phyloP scores from a whole-genome alignment of 179 eudicot genomes.

The Patellifolia procumbens region DNA sequence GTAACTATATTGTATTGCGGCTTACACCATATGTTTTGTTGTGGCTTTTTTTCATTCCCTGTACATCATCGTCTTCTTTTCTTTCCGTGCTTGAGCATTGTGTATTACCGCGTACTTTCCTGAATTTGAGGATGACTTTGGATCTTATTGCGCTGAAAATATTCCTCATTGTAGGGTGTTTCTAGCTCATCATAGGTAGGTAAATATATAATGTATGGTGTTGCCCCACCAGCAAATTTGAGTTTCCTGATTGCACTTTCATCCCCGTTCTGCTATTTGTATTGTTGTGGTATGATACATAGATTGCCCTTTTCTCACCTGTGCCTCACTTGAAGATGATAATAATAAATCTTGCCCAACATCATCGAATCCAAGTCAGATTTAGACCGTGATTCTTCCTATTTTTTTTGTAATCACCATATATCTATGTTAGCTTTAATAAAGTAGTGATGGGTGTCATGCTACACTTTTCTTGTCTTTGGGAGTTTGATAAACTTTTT shows the following conservation, averaged over 20 bases:
- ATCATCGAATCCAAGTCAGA: not conserved
- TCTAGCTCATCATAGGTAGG: not conserved
- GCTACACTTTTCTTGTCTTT: not conserved
- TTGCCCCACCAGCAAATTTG: not conserved
- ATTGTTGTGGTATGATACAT: not conserved
- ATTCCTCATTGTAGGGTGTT: not conserved
- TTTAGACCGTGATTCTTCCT: not conserved
- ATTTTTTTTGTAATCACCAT: not conserved
- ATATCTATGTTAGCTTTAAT: not conserved
- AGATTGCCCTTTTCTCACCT: not conserved
- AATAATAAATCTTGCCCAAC: not conserved
- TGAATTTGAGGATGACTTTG: not conserved
- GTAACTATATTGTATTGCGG: slow-evolving; percentile 39
- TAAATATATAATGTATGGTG: not conserved
- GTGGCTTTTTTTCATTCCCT: too few relatives aligned
- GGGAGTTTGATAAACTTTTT: too few relatives aligned
- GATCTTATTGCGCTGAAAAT: not conserved
- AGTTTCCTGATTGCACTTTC: not conserved
- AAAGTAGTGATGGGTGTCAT: not conserved
- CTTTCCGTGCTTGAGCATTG: not conserved
- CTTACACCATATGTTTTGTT: not conserved
- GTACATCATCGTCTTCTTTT: not conserved
- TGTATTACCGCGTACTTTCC: not conserved
- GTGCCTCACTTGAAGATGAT: not conserved
- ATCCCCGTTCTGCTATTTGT: not conserved